A percentile compares a stretch with the other conserved stretches of the same genome.
Conservation (phyloP, 2,329 filamentous ascomycete genomes). For the Nigrospora sphaerica region DNA sequence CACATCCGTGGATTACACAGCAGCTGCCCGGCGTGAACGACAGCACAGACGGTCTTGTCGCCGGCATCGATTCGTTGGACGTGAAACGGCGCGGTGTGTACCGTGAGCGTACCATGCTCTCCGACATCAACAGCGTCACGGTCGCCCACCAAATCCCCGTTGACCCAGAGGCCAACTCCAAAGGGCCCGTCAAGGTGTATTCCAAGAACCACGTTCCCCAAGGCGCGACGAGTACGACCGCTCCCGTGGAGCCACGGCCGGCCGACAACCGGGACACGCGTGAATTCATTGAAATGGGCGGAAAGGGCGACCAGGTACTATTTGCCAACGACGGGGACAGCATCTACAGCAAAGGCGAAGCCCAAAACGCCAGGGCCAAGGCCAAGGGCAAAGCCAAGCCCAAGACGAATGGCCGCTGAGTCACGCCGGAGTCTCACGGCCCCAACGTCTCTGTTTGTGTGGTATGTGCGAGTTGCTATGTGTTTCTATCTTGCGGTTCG, state of each 20-base stretch:
- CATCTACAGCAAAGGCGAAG: constrained; percentile 37
- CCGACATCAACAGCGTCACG: constrained; percentile 69
- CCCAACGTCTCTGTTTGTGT: too few relatives aligned
- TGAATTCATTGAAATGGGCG: constrained; percentile 81
- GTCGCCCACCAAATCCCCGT: constrained; percentile 44
- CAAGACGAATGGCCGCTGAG: constrained; percentile 7
- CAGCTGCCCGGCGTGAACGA: constrained; percentile 58
- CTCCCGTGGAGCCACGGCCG: constrained; percentile 55
- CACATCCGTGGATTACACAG: constrained; percentile 82
- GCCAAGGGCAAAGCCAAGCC: constrained; percentile 15
- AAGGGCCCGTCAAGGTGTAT: constrained; percentile 64
- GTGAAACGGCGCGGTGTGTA: constrained; percentile 74
- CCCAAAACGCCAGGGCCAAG: constrained; percentile 20
- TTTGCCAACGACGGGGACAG: constrained; percentile 57
- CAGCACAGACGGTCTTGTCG: constrained; percentile 86
- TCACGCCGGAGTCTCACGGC: too few relatives aligned
- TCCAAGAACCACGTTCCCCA: constrained; percentile 57
- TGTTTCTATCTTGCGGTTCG: too few relatives aligned
- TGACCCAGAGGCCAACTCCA: constrained; percentile 49
- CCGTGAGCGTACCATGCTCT: constrained; percentile 80
- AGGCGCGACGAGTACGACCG: constrained; percentile 29
- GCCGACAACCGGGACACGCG: constrained; percentile 58
- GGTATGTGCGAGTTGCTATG: too few relatives aligned
- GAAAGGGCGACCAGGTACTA: constrained; percentile 74
- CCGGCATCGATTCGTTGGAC: constrained; percentile 74